Percentiles rank a stretch among this genome's conserved stretches.
Conservation (phyloP, 2,329 filamentous ascomycete genomes). For the Eutypa lata region DNA sequence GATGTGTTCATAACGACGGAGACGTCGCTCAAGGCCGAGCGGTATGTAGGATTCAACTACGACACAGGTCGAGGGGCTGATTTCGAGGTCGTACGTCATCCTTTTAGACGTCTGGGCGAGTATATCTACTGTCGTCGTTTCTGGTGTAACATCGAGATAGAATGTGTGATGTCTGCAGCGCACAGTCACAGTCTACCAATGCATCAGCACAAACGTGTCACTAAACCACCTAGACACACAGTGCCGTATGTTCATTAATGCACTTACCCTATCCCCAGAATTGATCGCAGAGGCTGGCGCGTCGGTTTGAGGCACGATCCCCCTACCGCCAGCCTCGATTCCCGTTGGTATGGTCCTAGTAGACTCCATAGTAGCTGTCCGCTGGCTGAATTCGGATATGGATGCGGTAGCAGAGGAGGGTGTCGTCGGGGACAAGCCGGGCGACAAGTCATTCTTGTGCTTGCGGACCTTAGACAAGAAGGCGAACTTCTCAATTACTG, state of each 20-base stretch:
- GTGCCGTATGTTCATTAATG: conserved; percentile 1
- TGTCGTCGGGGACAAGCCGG: conserved; percentile 29
- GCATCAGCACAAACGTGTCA: conserved; percentile 22
- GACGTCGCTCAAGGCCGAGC: conserved; percentile 74
- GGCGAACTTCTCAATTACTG: conserved; percentile 47
- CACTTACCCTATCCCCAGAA: conserved; percentile 68
- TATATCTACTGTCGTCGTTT: conserved; percentile 73
- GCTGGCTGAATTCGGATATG: conserved; percentile 25
- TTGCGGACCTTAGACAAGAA: conserved; percentile 42
- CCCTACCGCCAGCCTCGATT: conserved; percentile 44
- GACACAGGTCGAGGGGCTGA: conserved; percentile 65
- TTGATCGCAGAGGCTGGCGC: conserved; percentile 80
- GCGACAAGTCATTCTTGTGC: conserved; percentile 33
- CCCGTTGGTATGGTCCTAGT: conserved; percentile 21
- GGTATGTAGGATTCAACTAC: conserved; percentile 73
- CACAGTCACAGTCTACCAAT: conserved; percentile 62
- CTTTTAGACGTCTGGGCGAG: conserved; percentile 63
- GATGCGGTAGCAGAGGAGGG: conserved; percentile 28
- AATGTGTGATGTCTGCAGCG: conserved; percentile 68
- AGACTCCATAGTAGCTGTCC: conserved; percentile 13
- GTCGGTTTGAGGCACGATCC: conserved; percentile 57
- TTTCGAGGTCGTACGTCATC: conserved; percentile 52
- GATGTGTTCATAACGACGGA: conserved; percentile 83
- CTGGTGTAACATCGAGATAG: conserved; percentile 67
- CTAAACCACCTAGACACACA: conserved; percentile 2